These are phyloP conservation scores for Kingdonia uniflora DNA, from an alignment of 164 flowering plant genomes.

Conservation along the genomic window DNA sequence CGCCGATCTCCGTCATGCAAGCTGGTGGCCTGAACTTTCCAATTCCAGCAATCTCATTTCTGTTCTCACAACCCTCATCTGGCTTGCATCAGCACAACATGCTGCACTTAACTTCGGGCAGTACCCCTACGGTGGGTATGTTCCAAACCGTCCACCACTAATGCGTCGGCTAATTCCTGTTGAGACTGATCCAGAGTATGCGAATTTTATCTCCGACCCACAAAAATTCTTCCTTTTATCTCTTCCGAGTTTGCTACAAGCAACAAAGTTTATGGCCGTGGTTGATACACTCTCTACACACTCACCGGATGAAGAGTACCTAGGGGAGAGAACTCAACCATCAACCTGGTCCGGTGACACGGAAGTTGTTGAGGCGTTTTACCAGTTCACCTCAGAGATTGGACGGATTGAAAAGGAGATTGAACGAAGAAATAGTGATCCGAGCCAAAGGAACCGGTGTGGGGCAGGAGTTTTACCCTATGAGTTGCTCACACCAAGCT, in stretches of 20 bases:
- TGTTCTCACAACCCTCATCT: conserved; percentile 75
- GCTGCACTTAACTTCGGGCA: conserved; percentile 96
- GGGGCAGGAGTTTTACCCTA: conserved; percentile 94
- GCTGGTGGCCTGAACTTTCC: conserved; percentile 77
- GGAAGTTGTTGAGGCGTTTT: conserved; percentile 58
- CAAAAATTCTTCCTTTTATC: conserved; percentile 59
- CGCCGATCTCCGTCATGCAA: conserved; percentile 46
- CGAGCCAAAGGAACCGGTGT: conserved; percentile 50
- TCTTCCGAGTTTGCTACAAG: conserved; percentile 58
- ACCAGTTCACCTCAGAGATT: conserved; percentile 64
- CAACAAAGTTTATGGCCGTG: conserved; percentile 84
- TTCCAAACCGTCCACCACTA: conserved; percentile 90
- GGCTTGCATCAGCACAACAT: conserved; percentile 96
- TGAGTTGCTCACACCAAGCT: conserved; percentile 80
- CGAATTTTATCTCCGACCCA: conserved; percentile 51
- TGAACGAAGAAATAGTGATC: conserved; percentile 52
- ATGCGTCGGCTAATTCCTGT: conserved; percentile 77
- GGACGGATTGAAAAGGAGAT: conserved; percentile 63
- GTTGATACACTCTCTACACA: conserved; percentile 82
- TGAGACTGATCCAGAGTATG: conserved; percentile 59
- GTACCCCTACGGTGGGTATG: conserved; percentile 91
- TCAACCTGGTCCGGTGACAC: conserved; percentile 71
- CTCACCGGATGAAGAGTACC: conserved; percentile 91
- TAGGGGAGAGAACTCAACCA: conserved; percentile 72
- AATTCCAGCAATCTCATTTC: conserved; percentile 35